Evolutionary conservation across 768 basidiomycete genomes (phyloP).

Genomic region (Exsudoporus frostii): DNA sequence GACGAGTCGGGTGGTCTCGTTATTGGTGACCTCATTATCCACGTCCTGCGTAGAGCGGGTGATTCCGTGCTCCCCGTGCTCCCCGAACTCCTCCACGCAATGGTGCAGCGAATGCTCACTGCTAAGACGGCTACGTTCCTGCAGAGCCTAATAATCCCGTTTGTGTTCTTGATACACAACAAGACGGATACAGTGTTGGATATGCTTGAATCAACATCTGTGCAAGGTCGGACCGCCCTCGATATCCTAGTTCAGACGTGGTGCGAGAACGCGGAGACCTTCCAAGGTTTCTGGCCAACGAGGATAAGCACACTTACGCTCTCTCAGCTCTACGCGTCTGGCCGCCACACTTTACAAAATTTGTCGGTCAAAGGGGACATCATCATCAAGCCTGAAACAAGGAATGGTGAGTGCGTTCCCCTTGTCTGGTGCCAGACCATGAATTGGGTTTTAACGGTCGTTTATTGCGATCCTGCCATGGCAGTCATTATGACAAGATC

Average conservation of each 20-base stretch:
- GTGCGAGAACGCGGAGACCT: conserved; percentile 92
- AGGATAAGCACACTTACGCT: conserved; percentile 84
- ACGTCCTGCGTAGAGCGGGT: conserved; percentile 82
- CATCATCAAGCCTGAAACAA: conserved; percentile 75
- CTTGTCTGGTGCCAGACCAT: conserved; percentile 5
- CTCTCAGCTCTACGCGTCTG: conserved; percentile 64
- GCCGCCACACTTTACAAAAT: conserved; percentile 61
- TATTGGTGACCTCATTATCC: conserved; percentile 93
- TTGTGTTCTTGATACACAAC: conserved; percentile 88
- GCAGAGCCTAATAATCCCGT: conserved; percentile 90
- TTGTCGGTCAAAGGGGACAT: conserved; percentile 89
- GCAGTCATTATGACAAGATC: conserved; percentile 97
- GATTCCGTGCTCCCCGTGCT: conserved; percentile 79
- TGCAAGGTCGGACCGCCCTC: conserved; percentile 64
- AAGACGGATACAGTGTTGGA: conserved; percentile 77
- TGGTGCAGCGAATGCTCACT: conserved; percentile 74
- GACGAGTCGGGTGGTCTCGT: conserved; percentile 92
- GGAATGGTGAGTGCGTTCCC: conserved; percentile 60
- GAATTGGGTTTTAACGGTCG: conserved; percentile 11
- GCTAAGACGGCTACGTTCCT: conserved; percentile 91
- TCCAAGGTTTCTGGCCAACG: conserved; percentile 93
- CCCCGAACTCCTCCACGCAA: conserved; percentile 80
- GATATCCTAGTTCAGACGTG: conserved; percentile 88
- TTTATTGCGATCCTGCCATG: conserved; percentile 23
- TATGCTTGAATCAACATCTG: conserved; percentile 66